Percentiles rank a stretch among this genome's conserved stretches.
Conservation (phyloP, 2,329 filamentous ascomycete species). For the Stemphylium beticola region DNA sequence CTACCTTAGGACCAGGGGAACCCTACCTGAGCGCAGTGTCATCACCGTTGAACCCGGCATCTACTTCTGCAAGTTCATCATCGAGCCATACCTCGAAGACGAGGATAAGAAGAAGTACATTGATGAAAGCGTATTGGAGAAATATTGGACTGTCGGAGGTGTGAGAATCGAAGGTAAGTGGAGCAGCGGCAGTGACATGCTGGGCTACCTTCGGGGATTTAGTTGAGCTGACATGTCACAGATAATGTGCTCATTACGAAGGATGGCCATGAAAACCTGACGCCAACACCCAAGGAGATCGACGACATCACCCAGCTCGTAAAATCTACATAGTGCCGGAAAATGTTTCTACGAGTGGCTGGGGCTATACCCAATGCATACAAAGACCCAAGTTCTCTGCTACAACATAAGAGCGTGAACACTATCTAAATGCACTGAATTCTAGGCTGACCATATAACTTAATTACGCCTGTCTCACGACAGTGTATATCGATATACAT, state of each 20-base stretch:
- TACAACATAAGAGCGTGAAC: too few relatives aligned
- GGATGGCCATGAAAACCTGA: conserved; percentile 82
- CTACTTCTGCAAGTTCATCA: conserved; percentile 77
- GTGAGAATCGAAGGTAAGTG: conserved; percentile 76
- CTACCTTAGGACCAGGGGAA: conserved; percentile 81
- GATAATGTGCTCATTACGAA: conserved; percentile 85
- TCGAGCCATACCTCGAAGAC: conserved; percentile 71
- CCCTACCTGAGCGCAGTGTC: conserved; percentile 77
- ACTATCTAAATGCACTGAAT: too few relatives aligned
- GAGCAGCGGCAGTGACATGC: too few relatives aligned
- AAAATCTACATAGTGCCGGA: conserved; percentile 22
- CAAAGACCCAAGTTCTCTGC: not conserved
- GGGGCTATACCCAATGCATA: not conserved
- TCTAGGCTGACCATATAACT: too few relatives aligned
- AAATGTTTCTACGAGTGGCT: not conserved
- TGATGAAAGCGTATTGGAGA: conserved; percentile 67
- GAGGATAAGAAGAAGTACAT: conserved; percentile 68
- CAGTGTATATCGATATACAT: too few relatives aligned
- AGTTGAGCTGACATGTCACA: conserved; percentile 20
- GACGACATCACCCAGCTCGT: conserved; percentile 71
- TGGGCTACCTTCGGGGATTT: not conserved
- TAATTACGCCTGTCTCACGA: too few relatives aligned
- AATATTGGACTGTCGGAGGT: conserved; percentile 81
- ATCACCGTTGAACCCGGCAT: conserved; percentile 94
- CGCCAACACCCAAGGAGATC: conserved; percentile 74